Evolutionary conservation across 2,329 filamentous ascomycete genomes (phyloP), one percentile per base, ranked within the genome.

Genomic region (Teratosphaeria viscida): DNA sequence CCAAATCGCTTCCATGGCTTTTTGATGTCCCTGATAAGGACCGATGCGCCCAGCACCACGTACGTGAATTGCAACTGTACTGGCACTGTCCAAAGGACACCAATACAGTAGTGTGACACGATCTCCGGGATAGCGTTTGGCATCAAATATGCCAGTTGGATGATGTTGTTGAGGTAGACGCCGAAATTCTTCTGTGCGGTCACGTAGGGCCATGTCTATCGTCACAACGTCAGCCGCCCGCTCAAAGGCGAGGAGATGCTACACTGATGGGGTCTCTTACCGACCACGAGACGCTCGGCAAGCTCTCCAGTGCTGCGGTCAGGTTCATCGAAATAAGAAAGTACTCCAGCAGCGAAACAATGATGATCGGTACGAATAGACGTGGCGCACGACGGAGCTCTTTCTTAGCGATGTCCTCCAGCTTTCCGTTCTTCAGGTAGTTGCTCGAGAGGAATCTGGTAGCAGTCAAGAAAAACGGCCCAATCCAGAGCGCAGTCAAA

Each of bases 391-490:
- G 70, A 19, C 71, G 69, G 16, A 78, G 71, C n/a, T 72, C 73
- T 55, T 76, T 77, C 60, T 78, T 72, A 4, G 76, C 75, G 37
- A 79, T 69, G 26, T 72, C 70, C 26, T 71, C 65, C 26, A 79
- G 65, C 26, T 77, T 73, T n/a, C 76, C 77, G 5, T 70, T 72
- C 47, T 70, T 71, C 6, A 79, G 69, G 55, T 76, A 79, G 34
- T 71, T 71, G 1, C 70, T 66, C 14, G 72, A 69, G 16, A 79
- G 62, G 65, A 79, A 79, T 53, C 77, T 74, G n/a, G 74, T 75
- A 0, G 77, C 77, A 14, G 74, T 79, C 14, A 75, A 75, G 65
- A 79, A 75, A 67, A 79, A 79, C 32, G 76, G 74, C n/a, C 77
- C 77, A 12, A 79, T 73, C 74, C 76, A 78, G 61, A 77, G 72